Evolutionary conservation across 2,329 filamentous ascomycete species (phyloP).

Genomic region (Colletotrichum graminicola): DNA sequence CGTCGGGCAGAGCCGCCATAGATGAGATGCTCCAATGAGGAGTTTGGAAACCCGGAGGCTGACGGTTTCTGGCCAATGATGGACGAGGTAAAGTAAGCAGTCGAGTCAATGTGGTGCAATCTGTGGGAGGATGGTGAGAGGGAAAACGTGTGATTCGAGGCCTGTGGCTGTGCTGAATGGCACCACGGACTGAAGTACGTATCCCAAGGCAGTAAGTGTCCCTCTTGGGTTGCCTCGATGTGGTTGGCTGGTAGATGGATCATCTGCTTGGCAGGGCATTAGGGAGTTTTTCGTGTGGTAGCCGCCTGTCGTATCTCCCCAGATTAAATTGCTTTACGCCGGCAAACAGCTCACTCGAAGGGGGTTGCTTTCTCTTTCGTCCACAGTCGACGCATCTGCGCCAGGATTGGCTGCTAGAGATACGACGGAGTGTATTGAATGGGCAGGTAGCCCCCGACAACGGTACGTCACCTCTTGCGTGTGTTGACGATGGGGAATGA

Average conservation of each 20-base stretch:
- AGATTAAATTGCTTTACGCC: neutral
- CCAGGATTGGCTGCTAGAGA: neutral
- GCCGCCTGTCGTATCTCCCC: slow-evolving; percentile 19
- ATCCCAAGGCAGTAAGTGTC: too few relatives aligned
- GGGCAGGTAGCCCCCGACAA: neutral
- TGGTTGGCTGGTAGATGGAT: slow-evolving; percentile 5
- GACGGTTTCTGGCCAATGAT: slow-evolving; percentile 29
- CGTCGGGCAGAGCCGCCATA: slow-evolving; percentile 29
- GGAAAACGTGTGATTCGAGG: slow-evolving; percentile 40
- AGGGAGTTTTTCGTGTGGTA: slow-evolving; percentile 10
- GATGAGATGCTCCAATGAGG: slow-evolving; percentile 19
- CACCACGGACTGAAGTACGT: slow-evolving; percentile 36
- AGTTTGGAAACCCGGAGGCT: neutral
- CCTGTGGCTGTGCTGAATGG: slow-evolving; percentile 45
- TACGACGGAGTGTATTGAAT: slow-evolving; percentile 8
- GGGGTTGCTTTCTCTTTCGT: neutral
- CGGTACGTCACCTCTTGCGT: slow-evolving; percentile 38
- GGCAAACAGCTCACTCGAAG: slow-evolving; percentile 14
- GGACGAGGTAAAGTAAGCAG: slow-evolving; percentile 32
- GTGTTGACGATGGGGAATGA: slow-evolving; percentile 35
- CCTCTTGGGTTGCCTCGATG: neutral
- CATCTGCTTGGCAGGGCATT: slow-evolving; percentile 6
- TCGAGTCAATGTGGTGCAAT: slow-evolving; percentile 13
- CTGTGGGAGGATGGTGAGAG: slow-evolving; percentile 24
- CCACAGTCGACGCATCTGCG: neutral